A percentile compares a stretch with the other conserved stretches of the same genome.
phyloP scores from a whole-genome alignment of 2,329 filamentous ascomycete species.

The Diaporthe citriasiana region DNA sequence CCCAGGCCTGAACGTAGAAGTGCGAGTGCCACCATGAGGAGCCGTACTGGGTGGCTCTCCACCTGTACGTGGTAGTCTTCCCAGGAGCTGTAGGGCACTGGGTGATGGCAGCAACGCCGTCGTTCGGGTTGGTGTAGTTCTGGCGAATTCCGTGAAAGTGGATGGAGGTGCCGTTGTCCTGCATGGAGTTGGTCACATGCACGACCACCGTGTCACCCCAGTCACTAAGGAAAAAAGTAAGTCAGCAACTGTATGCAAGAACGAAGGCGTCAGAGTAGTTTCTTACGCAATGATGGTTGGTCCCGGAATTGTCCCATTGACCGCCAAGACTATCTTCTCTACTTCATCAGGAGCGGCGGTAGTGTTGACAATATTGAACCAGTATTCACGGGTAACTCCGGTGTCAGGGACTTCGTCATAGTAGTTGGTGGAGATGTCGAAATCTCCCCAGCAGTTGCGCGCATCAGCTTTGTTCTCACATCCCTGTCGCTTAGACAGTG shows the following conservation, averaged over 20 bases:
- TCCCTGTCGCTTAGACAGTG: constrained; percentile 18
- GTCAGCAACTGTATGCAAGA: constrained; percentile 50
- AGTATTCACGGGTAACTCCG: constrained; percentile 58
- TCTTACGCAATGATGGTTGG: constrained; percentile 48
- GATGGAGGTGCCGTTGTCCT: constrained; percentile 54
- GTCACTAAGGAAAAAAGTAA: constrained; percentile 48
- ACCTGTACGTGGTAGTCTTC: constrained; percentile 67
- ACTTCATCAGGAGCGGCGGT: constrained; percentile 57
- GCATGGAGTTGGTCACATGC: constrained; percentile 53
- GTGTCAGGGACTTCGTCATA: constrained; percentile 53
- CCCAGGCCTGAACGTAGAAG: constrained; percentile 61
- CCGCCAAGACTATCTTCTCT: constrained; percentile 51
- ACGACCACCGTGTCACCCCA: constrained; percentile 55
- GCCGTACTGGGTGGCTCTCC: constrained; percentile 68
- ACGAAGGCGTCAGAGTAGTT: constrained; percentile 49
- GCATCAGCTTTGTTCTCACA: constrained; percentile 48
- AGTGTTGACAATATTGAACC: constrained; percentile 46
- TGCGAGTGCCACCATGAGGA: constrained; percentile 74
- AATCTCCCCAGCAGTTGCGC: constrained; percentile 56
- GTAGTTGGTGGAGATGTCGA: constrained; percentile 57
- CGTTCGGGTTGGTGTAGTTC: constrained; percentile 52
- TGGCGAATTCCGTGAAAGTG: constrained; percentile 59
- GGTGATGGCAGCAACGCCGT: constrained; percentile 57
- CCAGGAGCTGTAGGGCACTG: constrained; percentile 67
- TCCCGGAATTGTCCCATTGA: constrained; percentile 51